Conservation (phyloP, 2,329 filamentous ascomycete species). For the Aureobasidium sp. region DNA sequence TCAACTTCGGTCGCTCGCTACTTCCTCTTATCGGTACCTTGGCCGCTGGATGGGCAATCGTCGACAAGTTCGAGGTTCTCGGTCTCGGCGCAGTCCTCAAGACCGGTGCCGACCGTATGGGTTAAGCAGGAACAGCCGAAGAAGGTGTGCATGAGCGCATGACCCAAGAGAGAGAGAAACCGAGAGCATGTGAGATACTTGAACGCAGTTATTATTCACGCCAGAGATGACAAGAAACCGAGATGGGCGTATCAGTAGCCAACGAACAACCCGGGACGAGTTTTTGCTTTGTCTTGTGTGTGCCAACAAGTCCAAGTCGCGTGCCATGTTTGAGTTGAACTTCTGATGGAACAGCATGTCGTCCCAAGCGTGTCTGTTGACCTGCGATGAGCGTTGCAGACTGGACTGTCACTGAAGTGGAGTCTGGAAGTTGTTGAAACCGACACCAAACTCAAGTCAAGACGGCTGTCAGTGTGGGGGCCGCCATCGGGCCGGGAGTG, state of each 20-base stretch:
- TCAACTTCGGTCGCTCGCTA: constrained; percentile 41
- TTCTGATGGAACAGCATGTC: not conserved
- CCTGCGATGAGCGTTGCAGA: not conserved
- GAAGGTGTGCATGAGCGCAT: not conserved
- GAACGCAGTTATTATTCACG: not conserved
- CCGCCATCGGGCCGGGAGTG: not conserved
- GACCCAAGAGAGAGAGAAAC: not conserved
- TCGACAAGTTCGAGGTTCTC: constrained; percentile 22
- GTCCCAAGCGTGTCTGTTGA: not conserved
- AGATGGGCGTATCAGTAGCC: not conserved
- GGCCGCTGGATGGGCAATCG: constrained; percentile 22
- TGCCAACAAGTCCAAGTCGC: not conserved
- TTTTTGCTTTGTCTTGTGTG: not conserved
- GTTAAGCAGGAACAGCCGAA: not conserved
- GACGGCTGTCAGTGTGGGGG: constrained; percentile 1
- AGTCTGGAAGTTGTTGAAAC: not conserved
- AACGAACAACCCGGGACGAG: not conserved
- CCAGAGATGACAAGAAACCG: not conserved
- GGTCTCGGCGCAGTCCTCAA: constrained; percentile 18
- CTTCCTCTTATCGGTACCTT: constrained; percentile 19
- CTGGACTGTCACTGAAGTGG: not conserved
- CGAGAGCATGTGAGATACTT: constrained; percentile 2
- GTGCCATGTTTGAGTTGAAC: not conserved
- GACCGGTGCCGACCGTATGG: constrained; percentile 20
- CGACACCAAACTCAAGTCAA: not conserved